These are phyloP conservation scores for Pestalotiopsis sp. DNA, from an alignment of 2,329 filamentous ascomycete species.

Conservation along the genomic window DNA sequence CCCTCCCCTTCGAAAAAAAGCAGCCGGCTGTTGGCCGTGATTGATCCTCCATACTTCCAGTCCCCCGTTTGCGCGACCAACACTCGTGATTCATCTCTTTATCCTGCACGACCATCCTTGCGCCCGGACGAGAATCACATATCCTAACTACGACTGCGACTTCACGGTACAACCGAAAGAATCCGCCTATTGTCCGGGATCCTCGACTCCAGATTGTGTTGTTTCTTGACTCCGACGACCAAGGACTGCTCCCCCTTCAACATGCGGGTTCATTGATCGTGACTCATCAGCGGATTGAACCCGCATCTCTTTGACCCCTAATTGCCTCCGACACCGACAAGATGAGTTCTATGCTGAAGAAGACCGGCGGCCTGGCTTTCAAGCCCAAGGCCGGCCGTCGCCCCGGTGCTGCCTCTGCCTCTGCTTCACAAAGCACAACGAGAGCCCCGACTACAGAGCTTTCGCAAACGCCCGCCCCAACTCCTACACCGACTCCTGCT, in stretches of 20 bases:
- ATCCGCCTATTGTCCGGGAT: neutral
- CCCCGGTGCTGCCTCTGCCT: constrained; percentile 37
- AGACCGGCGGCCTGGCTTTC: constrained; percentile 64
- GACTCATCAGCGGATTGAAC: constrained; percentile 9
- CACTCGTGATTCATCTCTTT: neutral
- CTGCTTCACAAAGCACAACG: constrained; percentile 24
- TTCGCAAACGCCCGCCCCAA: constrained; percentile 21
- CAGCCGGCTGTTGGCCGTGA: neutral
- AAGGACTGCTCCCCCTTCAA: neutral
- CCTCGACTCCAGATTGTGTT: neutral
- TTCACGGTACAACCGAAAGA: neutral
- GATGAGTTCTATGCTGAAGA: constrained; percentile 72
- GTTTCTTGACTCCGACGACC: neutral
- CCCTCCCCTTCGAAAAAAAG: constrained; percentile 4
- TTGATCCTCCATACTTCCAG: neutral
- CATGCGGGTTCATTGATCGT: constrained; percentile 1
- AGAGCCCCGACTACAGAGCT: constrained; percentile 25
- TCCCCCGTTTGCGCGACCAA: neutral
- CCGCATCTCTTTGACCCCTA: neutral
- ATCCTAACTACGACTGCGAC: neutral
- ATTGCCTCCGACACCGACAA: constrained; percentile 36
- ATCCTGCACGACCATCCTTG: neutral
- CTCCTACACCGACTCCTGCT: constrained; percentile 16
- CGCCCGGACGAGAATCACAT: neutral
- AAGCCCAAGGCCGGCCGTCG: constrained; percentile 67